phyloP scores from a whole-genome alignment of 1,139 yeast species.

The Pichia terricola region DNA sequence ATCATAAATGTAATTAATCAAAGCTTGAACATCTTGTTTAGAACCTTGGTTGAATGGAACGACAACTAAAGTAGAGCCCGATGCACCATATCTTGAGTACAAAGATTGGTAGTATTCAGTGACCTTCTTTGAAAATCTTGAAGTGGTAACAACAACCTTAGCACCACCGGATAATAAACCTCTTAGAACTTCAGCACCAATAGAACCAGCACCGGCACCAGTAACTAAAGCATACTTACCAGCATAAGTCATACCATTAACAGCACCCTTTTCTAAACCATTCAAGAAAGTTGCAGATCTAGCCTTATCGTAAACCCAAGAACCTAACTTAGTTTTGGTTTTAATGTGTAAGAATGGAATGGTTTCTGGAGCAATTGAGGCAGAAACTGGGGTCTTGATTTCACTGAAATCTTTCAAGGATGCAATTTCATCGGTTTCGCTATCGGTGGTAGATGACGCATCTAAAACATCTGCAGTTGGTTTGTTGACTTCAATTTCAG shows the following conservation, averaged over 20 bases:
- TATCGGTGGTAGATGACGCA: constrained; percentile 24
- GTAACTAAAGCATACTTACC: constrained; percentile 86
- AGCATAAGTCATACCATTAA: constrained; percentile 83
- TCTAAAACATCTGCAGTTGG: constrained; percentile 37
- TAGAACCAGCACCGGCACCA: constrained; percentile 98
- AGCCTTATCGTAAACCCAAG: constrained; percentile 77
- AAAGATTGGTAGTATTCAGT: constrained; percentile 93
- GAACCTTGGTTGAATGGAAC: constrained; percentile 99
- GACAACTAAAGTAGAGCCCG: constrained; percentile 84
- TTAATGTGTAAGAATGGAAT: constrained; percentile 92
- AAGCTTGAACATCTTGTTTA: constrained; percentile 81
- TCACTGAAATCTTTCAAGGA: constrained; percentile 68
- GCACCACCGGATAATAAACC: constrained; percentile 98
- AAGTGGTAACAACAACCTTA: constrained; percentile 89
- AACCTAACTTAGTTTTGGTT: constrained; percentile 59
- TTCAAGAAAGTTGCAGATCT: constrained; percentile 74
- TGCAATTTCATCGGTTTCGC: constrained; percentile 68
- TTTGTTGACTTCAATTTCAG: constrained; percentile 49
- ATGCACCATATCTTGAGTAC: constrained; percentile 86
- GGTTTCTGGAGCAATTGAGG: constrained; percentile 70
- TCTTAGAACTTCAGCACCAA: constrained; percentile 94
- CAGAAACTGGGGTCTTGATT: constrained; percentile 64
- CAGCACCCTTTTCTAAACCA: constrained; percentile 87
- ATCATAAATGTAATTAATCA: constrained; percentile 77
- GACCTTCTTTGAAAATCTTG: constrained; percentile 87